Conservation (phyloP, 176 grass and related monocot genomes). For the Oryza meyeriana region DNA sequence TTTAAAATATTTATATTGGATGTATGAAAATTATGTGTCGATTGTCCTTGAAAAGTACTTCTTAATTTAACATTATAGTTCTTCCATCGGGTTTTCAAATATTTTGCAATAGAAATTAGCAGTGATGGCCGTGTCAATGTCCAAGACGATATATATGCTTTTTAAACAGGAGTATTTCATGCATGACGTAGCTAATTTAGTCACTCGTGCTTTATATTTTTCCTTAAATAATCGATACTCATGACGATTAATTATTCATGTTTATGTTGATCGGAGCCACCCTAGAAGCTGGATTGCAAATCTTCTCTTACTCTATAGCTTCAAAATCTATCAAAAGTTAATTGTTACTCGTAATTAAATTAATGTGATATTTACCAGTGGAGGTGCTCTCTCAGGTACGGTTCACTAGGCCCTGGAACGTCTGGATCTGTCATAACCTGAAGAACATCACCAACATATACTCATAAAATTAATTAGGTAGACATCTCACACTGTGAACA, state of each 20-base stretch:
- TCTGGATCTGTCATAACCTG: slow-evolving; percentile 96
- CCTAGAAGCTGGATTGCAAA: neutral
- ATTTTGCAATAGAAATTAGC: no score
- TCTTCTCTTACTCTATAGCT: neutral
- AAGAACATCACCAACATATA: neutral
- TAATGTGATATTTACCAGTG: slow-evolving; percentile 56
- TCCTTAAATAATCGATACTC: no score
- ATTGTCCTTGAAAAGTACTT: no score
- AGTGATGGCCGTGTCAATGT: no score
- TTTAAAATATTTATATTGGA: neutral
- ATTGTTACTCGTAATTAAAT: neutral
- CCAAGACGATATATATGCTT: no score
- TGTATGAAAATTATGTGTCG: no score
- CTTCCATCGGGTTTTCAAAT: no score
- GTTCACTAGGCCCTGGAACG: slow-evolving; percentile 93
- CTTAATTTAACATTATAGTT: no score
- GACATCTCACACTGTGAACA: neutral
- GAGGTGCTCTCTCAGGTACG: slow-evolving; percentile 84
- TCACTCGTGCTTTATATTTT: neutral
- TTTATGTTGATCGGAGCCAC: neutral
- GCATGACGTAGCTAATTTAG: neutral
- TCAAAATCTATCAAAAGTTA: neutral
- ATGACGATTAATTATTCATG: neutral
- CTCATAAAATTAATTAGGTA: neutral
- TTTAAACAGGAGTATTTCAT: neutral